phyloP scores from a whole-genome alignment of 2,329 filamentous ascomycete species.

The Madurella fahalii region DNA sequence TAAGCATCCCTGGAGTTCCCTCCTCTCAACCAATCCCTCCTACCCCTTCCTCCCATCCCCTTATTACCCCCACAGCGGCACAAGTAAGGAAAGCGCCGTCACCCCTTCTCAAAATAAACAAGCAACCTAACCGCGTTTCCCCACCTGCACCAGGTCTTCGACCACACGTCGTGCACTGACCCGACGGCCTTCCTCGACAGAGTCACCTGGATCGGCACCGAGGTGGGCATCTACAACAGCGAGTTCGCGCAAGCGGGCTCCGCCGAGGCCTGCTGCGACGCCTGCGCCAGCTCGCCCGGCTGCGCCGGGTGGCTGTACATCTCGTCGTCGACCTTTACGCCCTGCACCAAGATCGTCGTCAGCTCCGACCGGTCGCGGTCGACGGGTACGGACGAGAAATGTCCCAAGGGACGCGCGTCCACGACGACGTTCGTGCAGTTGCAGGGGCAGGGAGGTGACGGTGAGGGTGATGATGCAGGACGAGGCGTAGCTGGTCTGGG shows the following conservation, averaged over 20 bases:
- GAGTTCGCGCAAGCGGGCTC: slow-evolving; percentile 10
- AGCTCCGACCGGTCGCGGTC: background rate
- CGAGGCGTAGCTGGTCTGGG: slow-evolving; percentile 12
- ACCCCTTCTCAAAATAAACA: background rate
- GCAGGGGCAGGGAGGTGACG: background rate
- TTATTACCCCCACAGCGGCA: background rate
- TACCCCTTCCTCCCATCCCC: background rate
- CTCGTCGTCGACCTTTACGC: slow-evolving; percentile 14
- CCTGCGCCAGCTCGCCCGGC: slow-evolving; percentile 8
- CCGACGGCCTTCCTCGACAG: slow-evolving; percentile 5
- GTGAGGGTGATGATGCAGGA: background rate
- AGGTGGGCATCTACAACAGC: background rate
- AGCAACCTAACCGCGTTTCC: background rate
- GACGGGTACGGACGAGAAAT: slow-evolving; percentile 7
- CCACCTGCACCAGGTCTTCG: background rate
- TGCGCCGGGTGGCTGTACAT: slow-evolving; percentile 25
- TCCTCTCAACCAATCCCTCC: background rate
- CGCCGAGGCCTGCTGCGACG: slow-evolving; percentile 19
- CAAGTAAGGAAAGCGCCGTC: background rate
- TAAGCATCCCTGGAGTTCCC: background rate
- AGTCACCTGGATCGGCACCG: slow-evolving; percentile 16
- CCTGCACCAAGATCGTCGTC: slow-evolving; percentile 20
- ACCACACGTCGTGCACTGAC: too few species aligned
- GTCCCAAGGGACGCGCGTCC: slow-evolving; percentile 16
- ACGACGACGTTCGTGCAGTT: slow-evolving; percentile 1